Evolutionary conservation across 176 grass and related monocot species (phyloP).

Genomic region (Pontederia crassipes): DNA sequence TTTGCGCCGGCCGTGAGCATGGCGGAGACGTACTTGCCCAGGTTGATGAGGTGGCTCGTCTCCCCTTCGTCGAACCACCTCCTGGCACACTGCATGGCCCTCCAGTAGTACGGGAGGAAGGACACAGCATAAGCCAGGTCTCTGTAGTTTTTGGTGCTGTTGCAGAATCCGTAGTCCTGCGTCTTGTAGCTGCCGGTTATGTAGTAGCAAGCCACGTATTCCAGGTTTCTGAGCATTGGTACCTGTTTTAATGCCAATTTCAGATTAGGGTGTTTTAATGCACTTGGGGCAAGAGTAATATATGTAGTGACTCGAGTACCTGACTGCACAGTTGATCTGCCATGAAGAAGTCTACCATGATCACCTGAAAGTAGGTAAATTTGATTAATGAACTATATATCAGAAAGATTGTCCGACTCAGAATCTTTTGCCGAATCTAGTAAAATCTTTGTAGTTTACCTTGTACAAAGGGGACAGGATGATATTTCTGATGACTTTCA

Average conservation of each 20-base stretch:
- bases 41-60: constrained; percentile 71
- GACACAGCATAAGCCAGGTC: constrained; percentile 92
- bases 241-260: constrained; percentile 39
- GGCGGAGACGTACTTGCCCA: constrained; percentile 93
- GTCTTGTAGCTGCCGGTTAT: constrained; percentile 90
- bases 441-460: constrained; percentile 21
- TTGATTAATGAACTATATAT: background rate
- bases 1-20: constrained; percentile 90
- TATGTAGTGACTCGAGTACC: constrained; percentile 25
- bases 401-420: background rate
- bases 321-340: constrained; percentile 98
- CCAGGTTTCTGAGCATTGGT: constrained; percentile 84
- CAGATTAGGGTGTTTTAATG: too few species aligned
- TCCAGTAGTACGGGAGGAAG: constrained; percentile 97
- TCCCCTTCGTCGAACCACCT: constrained; percentile 99
- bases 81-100: constrained; percentile 95
- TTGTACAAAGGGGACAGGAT: constrained; percentile 91
- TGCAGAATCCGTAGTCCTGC: constrained; percentile 94
- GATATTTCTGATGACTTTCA: constrained; percentile 82
- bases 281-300: background rate
- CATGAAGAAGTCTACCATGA: constrained; percentile 99
- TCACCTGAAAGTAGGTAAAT: constrained; percentile 42
- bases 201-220: constrained; percentile 91
- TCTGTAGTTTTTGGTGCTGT: constrained; percentile 79
- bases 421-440: background rate